Conservation (phyloP, 2,329 filamentous ascomycete genomes). For the Ilyonectria destructans region DNA sequence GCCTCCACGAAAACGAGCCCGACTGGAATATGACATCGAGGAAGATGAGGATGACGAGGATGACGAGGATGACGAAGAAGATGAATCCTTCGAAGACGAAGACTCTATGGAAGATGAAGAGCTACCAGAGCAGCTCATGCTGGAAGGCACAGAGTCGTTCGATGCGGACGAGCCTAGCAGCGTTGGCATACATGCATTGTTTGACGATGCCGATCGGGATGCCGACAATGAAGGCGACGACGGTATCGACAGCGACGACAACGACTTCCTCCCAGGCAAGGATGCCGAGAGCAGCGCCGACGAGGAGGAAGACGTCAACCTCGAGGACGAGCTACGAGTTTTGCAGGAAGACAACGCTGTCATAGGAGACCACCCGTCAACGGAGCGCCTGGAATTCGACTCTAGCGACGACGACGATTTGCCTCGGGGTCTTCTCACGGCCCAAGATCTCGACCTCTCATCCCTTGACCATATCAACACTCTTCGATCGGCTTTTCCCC, state of each 20-base stretch:
- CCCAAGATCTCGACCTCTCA: conserved; percentile 36
- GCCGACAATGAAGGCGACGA: conserved; percentile 37
- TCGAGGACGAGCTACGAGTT: conserved; percentile 43
- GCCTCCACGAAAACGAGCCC: conserved; percentile 80
- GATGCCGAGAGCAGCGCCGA: conserved; percentile 34
- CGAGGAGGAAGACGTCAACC: conserved; percentile 34
- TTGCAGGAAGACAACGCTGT: conserved; percentile 41
- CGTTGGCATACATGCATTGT: conserved; percentile 39
- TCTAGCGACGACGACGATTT: conserved; percentile 5
- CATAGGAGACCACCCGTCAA: conserved; percentile 41
- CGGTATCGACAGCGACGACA: conserved; percentile 43
- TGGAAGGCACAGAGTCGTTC: conserved; percentile 51
- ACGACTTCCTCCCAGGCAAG: conserved; percentile 50
- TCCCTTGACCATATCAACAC: conserved; percentile 54
- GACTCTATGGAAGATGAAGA: conserved; percentile 47
- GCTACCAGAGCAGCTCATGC: conserved; percentile 47
- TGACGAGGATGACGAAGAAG: conserved; percentile 54
- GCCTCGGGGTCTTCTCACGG: conserved; percentile 21
- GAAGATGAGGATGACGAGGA: conserved; percentile 52
- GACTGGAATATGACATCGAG: conserved; percentile 61
- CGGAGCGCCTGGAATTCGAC: conserved; percentile 27
- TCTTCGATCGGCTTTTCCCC: conserved; percentile 63
- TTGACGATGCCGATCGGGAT: conserved; percentile 41
- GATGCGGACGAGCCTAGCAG: conserved; percentile 36
- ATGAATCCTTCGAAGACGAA: conserved; percentile 57